Evolutionary conservation across 2,329 filamentous ascomycete genomes (phyloP).

Genomic region (Botrytis paeoniae): DNA sequence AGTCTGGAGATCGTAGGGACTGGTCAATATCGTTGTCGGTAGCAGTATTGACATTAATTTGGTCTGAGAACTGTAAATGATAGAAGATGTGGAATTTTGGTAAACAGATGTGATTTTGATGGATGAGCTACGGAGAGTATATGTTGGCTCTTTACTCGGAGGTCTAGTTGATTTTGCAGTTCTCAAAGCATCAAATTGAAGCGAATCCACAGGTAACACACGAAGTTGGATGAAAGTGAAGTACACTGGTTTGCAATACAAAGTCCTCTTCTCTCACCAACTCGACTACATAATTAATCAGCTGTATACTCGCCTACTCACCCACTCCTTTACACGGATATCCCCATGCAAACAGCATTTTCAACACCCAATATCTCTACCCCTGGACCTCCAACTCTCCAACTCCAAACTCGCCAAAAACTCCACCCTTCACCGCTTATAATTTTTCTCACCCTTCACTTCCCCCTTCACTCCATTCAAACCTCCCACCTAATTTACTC

Average conservation of each 20-base stretch:
- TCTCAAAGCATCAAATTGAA: neutral
- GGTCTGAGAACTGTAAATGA: neutral
- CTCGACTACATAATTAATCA: neutral
- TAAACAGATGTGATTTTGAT: neutral
- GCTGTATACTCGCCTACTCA: neutral
- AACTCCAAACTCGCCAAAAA: neutral
- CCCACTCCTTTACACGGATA: too few relatives aligned
- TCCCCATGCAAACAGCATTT: too few relatives aligned
- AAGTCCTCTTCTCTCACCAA: neutral
- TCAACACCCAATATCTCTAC: neutral
- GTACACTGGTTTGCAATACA: neutral
- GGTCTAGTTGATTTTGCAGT: neutral
- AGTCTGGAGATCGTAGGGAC: too few relatives aligned
- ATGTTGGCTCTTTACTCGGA: neutral
- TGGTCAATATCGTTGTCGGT: too few relatives aligned
- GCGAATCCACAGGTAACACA: neutral
- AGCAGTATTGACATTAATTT: too few relatives aligned
- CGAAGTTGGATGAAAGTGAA: neutral
- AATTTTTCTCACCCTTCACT: neutral
- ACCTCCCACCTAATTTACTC: neutral
- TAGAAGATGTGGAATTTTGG: neutral
- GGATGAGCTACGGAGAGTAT: neutral
- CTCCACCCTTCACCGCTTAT: neutral
- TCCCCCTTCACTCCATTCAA: neutral
- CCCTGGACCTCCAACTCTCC: neutral